A percentile compares a stretch with the other conserved stretches of the same genome.
phyloP scores from a whole-genome alignment of 352 stramenopile genomes.

The Phytophthora pinifolia region DNA sequence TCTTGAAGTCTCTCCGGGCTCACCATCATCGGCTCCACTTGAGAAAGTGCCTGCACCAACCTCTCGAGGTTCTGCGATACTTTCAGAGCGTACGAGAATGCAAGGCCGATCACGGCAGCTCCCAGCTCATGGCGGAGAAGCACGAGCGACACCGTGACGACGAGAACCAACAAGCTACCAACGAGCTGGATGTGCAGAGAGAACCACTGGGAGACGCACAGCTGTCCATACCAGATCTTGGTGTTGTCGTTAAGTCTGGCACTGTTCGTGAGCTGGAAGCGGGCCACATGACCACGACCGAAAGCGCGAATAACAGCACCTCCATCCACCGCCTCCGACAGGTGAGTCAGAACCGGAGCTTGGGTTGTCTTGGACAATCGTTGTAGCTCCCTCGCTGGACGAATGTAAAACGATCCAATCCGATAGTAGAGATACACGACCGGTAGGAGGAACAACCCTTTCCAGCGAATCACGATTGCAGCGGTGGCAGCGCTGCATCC shows the following conservation, averaged over 20 bases:
- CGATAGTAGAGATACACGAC: slow-evolving; percentile 80
- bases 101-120: slow-evolving; percentile 72
- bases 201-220: slow-evolving; percentile 52
- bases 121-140: slow-evolving; percentile 38
- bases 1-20: slow-evolving; percentile 89
- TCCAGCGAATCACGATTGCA: slow-evolving; percentile 81
- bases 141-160: slow-evolving; percentile 52
- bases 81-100: slow-evolving; percentile 91
- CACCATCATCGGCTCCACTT: slow-evolving; percentile 79
- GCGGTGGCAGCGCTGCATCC: slow-evolving; percentile 80
- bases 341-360: slow-evolving; percentile 48
- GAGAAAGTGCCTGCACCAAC: slow-evolving; percentile 64
- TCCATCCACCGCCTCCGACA: slow-evolving; percentile 59
- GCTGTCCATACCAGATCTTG: slow-evolving; percentile 39
- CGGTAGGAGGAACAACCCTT: slow-evolving; percentile 79
- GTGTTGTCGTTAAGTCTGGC: slow-evolving; percentile 42
- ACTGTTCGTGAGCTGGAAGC: slow-evolving; percentile 40
- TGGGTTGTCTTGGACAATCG: slow-evolving; percentile 48
- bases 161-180: slow-evolving; percentile 88
- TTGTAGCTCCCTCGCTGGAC: slow-evolving; percentile 53
- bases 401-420: slow-evolving; percentile 46
- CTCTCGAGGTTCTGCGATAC: slow-evolving; percentile 83
- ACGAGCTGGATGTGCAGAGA: slow-evolving; percentile 66
- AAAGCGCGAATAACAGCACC: slow-evolving; percentile 58
- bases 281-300: slow-evolving; percentile 34